Percentiles rank a stretch among this genome's conserved stretches.
Conservation (phyloP, 352 stramenopile genomes). For the Vaucheria bursata region DNA sequence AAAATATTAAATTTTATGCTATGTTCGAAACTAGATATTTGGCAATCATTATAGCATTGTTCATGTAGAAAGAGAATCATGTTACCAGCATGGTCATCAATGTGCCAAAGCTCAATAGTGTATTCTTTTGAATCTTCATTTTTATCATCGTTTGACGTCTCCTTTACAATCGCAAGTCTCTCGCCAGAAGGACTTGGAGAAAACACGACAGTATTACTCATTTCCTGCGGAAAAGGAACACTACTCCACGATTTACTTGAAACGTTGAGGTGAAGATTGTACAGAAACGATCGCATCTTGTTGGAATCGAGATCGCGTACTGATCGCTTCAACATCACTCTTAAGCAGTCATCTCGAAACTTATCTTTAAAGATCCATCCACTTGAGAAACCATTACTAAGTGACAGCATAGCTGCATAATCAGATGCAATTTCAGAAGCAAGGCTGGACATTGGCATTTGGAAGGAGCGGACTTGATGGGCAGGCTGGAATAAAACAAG, state of each 20-base stretch:
- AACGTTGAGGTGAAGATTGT: conserved; percentile 19
- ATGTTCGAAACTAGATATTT: too few relatives aligned
- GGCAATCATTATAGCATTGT: too few relatives aligned
- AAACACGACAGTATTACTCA: conserved; percentile 16
- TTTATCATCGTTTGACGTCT: conserved; percentile 13
- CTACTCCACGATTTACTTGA: conserved; percentile 21
- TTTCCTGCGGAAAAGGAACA: conserved; percentile 26
- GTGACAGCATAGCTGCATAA: conserved; percentile 8
- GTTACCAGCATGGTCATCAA: conserved; percentile 5
- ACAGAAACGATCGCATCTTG: conserved; percentile 38
- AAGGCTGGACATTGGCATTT: too few relatives aligned
- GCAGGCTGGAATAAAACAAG: too few relatives aligned
- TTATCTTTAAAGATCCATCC: conserved; percentile 11
- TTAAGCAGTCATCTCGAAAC: neutral
- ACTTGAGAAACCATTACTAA: conserved; percentile 6
- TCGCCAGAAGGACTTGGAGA: conserved; percentile 30
- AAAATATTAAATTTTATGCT: too few relatives aligned
- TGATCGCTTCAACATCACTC: neutral
- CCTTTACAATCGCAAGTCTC: conserved; percentile 28
- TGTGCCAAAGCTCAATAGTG: conserved; percentile 41
- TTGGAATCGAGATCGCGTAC: conserved; percentile 20
- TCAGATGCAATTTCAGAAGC: conserved; percentile 5
- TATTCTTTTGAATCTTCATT: conserved; percentile 24
- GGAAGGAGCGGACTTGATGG: too few relatives aligned
- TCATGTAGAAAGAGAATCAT: neutral